Evolutionary conservation across 2,329 filamentous ascomycete species (phyloP).

Genomic region (Arthrobotrys sinensis): DNA sequence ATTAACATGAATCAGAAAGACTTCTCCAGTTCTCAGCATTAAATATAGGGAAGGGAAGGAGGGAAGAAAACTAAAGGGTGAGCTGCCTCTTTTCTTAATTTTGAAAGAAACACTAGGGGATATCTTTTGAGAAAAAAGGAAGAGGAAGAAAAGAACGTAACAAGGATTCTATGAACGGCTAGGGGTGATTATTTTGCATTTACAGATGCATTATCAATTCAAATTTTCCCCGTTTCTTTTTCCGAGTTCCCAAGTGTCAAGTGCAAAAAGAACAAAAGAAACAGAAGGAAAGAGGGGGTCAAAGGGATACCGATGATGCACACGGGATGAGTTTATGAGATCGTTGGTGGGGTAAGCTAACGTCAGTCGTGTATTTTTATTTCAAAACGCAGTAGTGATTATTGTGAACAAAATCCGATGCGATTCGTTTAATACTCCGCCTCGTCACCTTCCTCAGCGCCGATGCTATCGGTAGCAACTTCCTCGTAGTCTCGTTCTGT

Average conservation of each 20-base stretch:
- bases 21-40: constrained; percentile 23
- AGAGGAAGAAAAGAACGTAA: constrained; percentile 29
- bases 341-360: constrained; percentile 23
- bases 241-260: constrained; percentile 23
- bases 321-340: constrained; percentile 1
- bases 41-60: constrained; percentile 29
- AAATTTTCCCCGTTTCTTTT: constrained; percentile 28
- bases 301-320: constrained; percentile 15
- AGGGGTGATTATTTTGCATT: constrained; percentile 18
- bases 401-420: constrained; percentile 40
- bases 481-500: constrained; percentile 97
- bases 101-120: constrained; percentile 20
- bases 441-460: constrained; percentile 82
- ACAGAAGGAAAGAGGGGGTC: constrained; percentile 13
- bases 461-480: constrained; percentile 93
- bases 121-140: constrained; percentile 24
- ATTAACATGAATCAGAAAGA: constrained; percentile 47
- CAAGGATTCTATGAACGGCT: constrained; percentile 39
- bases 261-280: constrained; percentile 32
- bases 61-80: background rate
- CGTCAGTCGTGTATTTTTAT: constrained; percentile 40
- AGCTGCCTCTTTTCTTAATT: constrained; percentile 32
- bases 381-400: constrained; percentile 55
- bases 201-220: constrained; percentile 50
- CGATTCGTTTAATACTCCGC: constrained; percentile 83